A percentile compares a stretch with the other conserved stretches of the same genome.
phyloP scores from a whole-genome alignment of 73 alveolate species.

The Symbiodinium pilosum region DNA sequence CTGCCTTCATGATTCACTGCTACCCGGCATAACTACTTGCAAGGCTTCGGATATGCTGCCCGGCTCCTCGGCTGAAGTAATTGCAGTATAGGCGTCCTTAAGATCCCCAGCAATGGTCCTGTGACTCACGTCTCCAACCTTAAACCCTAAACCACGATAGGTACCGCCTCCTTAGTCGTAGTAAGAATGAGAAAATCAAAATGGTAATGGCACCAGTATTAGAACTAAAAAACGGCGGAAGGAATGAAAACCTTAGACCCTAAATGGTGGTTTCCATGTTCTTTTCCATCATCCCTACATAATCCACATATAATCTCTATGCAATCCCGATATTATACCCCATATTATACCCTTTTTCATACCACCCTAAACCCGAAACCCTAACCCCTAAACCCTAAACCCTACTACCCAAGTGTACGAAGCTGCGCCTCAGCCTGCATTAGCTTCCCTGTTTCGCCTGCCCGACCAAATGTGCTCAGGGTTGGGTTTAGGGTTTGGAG shows the following conservation, averaged over 20 bases:
- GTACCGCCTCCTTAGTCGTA: not conserved
- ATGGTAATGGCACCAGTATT: not conserved
- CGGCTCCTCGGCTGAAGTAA: no score
- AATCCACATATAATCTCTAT: not conserved
- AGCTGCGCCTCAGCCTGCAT: slow-evolving; percentile 79
- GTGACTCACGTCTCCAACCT: not conserved
- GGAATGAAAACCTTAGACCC: not conserved
- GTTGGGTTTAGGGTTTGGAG: not conserved
- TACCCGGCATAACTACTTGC: no score
- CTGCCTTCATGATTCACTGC: no score
- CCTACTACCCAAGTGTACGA: no score
- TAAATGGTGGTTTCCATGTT: no score
- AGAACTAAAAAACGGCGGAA: not conserved
- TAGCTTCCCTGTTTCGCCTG: slow-evolving; percentile 79
- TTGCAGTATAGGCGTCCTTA: no score
- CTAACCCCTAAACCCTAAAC: no score
- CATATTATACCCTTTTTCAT: not conserved
- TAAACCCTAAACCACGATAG: not conserved
- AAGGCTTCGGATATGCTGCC: no score
- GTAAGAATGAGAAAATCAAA: not conserved
- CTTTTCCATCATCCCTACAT: no score
- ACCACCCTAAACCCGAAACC: not conserved
- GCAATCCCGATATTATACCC: no score
- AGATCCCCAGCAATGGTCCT: no score
- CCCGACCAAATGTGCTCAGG: not conserved